Conservation (phyloP, 805 yeast species). For the Isabelozyma gotoi region DNA sequence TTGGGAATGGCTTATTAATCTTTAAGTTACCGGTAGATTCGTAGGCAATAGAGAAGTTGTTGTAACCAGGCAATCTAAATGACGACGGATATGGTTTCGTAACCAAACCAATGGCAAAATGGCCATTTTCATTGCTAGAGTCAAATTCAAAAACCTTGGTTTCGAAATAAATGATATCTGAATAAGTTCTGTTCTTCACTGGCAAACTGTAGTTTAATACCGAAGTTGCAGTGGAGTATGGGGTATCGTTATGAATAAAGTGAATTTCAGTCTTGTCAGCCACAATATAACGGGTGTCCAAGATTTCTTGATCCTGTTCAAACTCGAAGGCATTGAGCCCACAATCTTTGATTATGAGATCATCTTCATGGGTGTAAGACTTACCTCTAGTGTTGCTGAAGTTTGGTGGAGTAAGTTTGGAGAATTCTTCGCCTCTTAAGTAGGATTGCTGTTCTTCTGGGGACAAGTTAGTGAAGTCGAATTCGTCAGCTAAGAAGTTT, state of each 20-base stretch:
- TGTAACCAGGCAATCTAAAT: conserved; percentile 73
- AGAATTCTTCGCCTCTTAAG: conserved; percentile 35
- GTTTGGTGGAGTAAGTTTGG: conserved; percentile 29
- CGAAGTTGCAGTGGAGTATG: conserved; percentile 41
- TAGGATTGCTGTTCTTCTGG: conserved; percentile 43
- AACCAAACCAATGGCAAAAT: conserved; percentile 63
- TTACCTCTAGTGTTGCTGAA: conserved; percentile 31
- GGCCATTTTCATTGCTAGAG: conserved; percentile 37
- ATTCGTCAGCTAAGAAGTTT: conserved; percentile 33
- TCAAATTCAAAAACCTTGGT: conserved; percentile 36
- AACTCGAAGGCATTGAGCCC: conserved; percentile 43
- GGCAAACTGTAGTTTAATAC: conserved; percentile 40
- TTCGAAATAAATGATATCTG: conserved; percentile 63
- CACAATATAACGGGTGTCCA: conserved; percentile 34
- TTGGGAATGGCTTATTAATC: conserved; percentile 61
- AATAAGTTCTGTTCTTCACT: conserved; percentile 26
- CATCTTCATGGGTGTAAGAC: conserved; percentile 29
- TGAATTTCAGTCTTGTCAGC: conserved; percentile 39
- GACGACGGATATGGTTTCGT: conserved; percentile 70
- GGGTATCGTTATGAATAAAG: conserved; percentile 35
- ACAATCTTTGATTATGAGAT: conserved; percentile 28
- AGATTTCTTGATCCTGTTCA: conserved; percentile 31
- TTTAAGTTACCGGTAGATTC: conserved; percentile 72
- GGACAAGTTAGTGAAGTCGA: conserved; percentile 32
- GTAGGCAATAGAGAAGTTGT: conserved; percentile 67